Base-by-base conservation (phyloP, 768 basidiomycete genomes). In the Hygrophoropsis aurantiaca region DNA sequence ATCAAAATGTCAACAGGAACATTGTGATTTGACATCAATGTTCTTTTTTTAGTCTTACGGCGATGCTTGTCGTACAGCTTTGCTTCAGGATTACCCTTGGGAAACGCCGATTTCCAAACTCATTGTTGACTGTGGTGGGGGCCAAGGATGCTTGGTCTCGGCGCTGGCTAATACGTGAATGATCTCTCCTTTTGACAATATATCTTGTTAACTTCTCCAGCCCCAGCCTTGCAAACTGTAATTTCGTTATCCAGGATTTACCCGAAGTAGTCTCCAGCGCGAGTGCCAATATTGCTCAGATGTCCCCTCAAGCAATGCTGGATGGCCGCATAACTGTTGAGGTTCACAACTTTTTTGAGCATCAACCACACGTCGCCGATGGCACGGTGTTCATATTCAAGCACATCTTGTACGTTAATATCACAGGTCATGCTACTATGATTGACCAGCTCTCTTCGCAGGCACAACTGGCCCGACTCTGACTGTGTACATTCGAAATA, bases 81-180 rank as follows among this genome's bases (percentile, higher is more conserved):
- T 72, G 16, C 60, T 64, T 33, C 63, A 64, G 4, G 71, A 73
- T 56, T 73, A 71, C 58, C 64, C 70, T 16, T 71, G 71, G 71
- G 58, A 50, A 16, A 58, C 59, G 4, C 59, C 69, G 36, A 56
- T 59, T 16, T 51, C n/a, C 67, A 69, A 47, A 64, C 70, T 61
- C 13, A 65, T 73, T 34, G 67, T 73, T 21, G 71, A 73, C 46
- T 61, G 70, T 26, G 71, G 71, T 48, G 71, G 71, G 16, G 71
- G 70, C 5, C 68, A 71, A 56, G 71, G 71, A 19, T 68, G 68
- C 11, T 58, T 73, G 10, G 66, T 65, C 45, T 67, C 67, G 46
- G 67, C 70, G 15, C 65, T 73, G 27, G 68, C 70, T 18, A 57
- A 51, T 24, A 67, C 61, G 70, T 72, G 26, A n/a, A 24, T 26